Evolutionary conservation across 2,329 filamentous ascomycete genomes (phyloP).

Genomic region (Trichophaea hybrida): DNA sequence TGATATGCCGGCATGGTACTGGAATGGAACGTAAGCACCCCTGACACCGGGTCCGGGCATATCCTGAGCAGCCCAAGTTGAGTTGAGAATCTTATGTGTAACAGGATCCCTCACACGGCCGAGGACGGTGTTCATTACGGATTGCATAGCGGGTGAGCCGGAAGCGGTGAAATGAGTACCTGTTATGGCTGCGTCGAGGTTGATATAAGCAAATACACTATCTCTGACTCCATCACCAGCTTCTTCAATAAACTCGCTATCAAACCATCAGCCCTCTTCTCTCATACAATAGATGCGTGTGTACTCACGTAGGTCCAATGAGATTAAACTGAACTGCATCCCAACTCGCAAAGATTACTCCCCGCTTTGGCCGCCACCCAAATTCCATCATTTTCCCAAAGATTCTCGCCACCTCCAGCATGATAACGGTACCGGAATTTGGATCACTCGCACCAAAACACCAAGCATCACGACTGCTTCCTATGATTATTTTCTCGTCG

Average conservation of each 20-base stretch:
- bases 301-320: conserved; percentile 58
- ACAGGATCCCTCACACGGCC: conserved; percentile 58
- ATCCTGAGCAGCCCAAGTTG: conserved; percentile 46
- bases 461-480: conserved; percentile 89
- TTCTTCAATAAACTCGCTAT: conserved; percentile 69
- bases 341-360: conserved; percentile 94
- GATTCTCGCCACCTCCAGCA: conserved; percentile 76
- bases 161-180: conserved; percentile 62
- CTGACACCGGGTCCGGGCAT: conserved; percentile 58
- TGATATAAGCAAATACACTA: conserved; percentile 75
- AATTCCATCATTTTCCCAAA: conserved; percentile 62
- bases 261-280: background rate
- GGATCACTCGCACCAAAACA: conserved; percentile 76
- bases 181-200: conserved; percentile 69
- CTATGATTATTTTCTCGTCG: conserved; percentile 73
- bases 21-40: conserved; percentile 80
- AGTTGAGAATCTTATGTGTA: background rate
- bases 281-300: background rate
- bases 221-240: conserved; percentile 57
- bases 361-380: conserved; percentile 85
- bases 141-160: conserved; percentile 66
- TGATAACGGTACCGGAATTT: conserved; percentile 74
- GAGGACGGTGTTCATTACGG: conserved; percentile 56
- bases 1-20: conserved; percentile 76
- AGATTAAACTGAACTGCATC: conserved; percentile 87